Base-by-base conservation (phyloP, 495 filamentous ascomycete species). In the Podospora australis region DNA sequence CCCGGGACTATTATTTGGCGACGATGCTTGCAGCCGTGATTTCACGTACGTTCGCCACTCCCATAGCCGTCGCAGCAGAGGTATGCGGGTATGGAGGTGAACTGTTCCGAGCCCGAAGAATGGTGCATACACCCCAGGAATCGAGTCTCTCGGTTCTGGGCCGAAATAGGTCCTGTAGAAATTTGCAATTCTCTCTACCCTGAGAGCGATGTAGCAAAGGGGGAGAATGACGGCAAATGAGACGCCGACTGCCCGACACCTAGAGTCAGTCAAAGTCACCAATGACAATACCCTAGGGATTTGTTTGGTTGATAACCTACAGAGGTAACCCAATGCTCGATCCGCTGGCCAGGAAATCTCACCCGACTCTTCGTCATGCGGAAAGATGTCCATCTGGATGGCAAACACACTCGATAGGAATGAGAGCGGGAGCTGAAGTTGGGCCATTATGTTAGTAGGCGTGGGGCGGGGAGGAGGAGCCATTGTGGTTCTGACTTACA, bases 351-450 rank as follows among this genome's bases (percentile, higher is more conserved):
- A 48, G 23, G 35, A 26, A 10, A 48, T 14, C 45, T 48, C 45
- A 6, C 45, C 45, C 0, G 34, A 39, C 35, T 48, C 23, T 5
- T 32, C 5, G 14, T 48, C 19, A 4, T 48, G 30, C 13, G 45
- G 45, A 25, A 48, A 48, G 9, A 35, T n/a, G 29, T 48, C 45
- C 21, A 48, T 29, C 22, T 48, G 32, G 11, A 48, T 48, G 24
- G 45, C 45, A 10, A 48, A 25, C 11, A 48, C n/a, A 13, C 45
- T 48, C 3, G 45, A 48, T 9, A 48, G 17, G 23, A 48, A 48
- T 2, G 45, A 48, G 1, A 48, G 45, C 5, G 45, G 45, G 21
- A 48, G 35, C 45, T 48, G 10, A 26, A 11, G 14, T 3, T 1
- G 24, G 0, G 45, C 39, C 13, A 48, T 32, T 35, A 21, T 20